Percentiles rank a stretch among this genome's conserved stretches.
phyloP scores from a whole-genome alignment of 176 grass and related monocot genomes.

The Metroxylon sagu region DNA sequence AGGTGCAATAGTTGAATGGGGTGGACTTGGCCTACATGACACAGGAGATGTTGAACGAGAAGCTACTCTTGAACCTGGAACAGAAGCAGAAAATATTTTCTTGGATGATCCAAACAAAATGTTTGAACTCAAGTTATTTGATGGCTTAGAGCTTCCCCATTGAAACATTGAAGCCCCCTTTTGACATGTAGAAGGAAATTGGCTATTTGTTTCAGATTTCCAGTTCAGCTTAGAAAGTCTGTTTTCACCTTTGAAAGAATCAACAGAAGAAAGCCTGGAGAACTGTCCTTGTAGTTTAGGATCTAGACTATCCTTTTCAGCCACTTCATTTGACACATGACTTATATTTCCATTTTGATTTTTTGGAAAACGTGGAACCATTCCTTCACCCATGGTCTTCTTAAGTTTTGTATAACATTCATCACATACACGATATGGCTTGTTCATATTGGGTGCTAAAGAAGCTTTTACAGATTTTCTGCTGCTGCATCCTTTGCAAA shows the following conservation, averaged over 20 bases:
- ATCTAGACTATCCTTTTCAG: constrained; percentile 26
- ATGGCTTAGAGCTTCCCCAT: constrained; percentile 29
- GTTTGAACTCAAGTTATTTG: constrained; percentile 18
- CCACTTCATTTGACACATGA: constrained; percentile 30
- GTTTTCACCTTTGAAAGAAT: constrained; percentile 34
- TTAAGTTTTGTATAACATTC: constrained; percentile 57
- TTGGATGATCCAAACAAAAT: constrained; percentile 34
- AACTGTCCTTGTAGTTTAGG: constrained; percentile 27
- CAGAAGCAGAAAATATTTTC: constrained; percentile 45
- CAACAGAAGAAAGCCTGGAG: constrained; percentile 40
- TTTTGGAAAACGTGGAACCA: constrained; percentile 22
- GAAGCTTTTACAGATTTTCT: constrained; percentile 53
- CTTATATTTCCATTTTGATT: constrained; percentile 23
- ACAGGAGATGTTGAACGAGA: constrained; percentile 30
- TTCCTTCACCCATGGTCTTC: constrained; percentile 6
- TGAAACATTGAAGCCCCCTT: constrained; percentile 11
- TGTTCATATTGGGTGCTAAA: constrained; percentile 53
- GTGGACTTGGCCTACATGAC: constrained; percentile 33
- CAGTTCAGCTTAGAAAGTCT: constrained; percentile 11
- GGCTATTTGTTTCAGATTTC: constrained; percentile 12
- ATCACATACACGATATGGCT: constrained; percentile 64
- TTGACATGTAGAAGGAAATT: constrained; percentile 13
- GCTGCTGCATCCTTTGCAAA: constrained; percentile 62
- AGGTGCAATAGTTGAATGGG: constrained; percentile 15
- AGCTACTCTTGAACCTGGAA: constrained; percentile 36